Base-by-base conservation (phyloP, 1,284 basidiomycete genomes). In the Bjerkandera adusta region DNA sequence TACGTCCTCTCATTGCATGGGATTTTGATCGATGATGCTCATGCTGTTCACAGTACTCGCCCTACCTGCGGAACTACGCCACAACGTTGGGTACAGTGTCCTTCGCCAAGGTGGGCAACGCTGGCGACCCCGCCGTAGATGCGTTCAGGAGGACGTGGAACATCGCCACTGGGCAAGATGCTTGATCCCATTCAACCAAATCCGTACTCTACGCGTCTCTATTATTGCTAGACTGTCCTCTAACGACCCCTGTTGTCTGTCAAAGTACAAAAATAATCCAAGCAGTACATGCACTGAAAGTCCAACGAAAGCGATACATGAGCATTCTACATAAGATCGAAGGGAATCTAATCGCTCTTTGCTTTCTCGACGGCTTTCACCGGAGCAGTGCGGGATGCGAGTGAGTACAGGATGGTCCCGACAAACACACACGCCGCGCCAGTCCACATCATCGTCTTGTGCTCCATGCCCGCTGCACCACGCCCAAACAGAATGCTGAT, bases 391-490 rank as follows among this genome's bases (percentile, higher is more conserved):
- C 41, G 29, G 4, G 49, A 34, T 1, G 48, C 57, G n/a, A 63
- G 1, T 5, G 84, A 76, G 65, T 93, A 93, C 3, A 73, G 77
- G 20, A 92, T 57, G 1, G 88, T 92, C 3, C 91, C 89, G 4
- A 79, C 48, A 48, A 91, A 70, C 8, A 93, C 89, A 47, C 87
- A 61, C 13, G 61, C 70, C 0, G 87, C 85, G 1, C 88, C 88
- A 10, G 57, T 60, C 81, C 84, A 87, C 71, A 89, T 75, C 68
- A 73, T 67, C 25, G 45, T 20, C 63, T 36, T 67, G 47, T 48
- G 20, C 62, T 38, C 70, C 63, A 32, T 66, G 43, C 45, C 65
- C 48, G 57, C 56, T 41, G 37, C 57, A 49, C 52, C 65, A 24
- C 69, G 54, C 41, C 73, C 65, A 13, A 77, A 59, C 48, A 81